Percentiles rank a stretch among this genome's conserved stretches.
These are phyloP conservation scores for Brassica incana DNA, from an alignment of 345 rosid species.

Conservation along the genomic window DNA sequence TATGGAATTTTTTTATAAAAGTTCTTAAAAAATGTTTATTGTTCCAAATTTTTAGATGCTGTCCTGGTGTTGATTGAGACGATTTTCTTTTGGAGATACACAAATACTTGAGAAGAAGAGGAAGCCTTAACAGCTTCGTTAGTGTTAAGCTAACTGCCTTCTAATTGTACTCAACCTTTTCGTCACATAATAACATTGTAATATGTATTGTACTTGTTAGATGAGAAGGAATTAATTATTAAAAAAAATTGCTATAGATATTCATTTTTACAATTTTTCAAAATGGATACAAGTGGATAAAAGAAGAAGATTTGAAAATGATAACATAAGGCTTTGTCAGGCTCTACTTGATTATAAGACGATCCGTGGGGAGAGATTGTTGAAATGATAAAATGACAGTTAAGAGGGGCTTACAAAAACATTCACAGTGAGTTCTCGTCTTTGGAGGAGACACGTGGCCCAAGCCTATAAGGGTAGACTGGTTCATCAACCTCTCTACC, in stretches of 20 bases:
- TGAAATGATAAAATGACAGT: slow-evolving; percentile 27
- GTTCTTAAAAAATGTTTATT: too few species aligned
- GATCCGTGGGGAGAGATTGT: slow-evolving; percentile 5
- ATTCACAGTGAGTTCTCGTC: slow-evolving; percentile 20
- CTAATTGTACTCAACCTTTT: not conserved
- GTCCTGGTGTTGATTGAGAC: not conserved
- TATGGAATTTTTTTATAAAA: too few species aligned
- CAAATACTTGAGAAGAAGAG: not conserved
- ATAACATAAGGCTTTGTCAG: slow-evolving; percentile 29
- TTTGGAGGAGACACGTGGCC: slow-evolving; percentile 34
- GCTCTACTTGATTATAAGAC: not conserved
- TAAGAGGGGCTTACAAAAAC: slow-evolving; percentile 14
- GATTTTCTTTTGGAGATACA: not conserved
- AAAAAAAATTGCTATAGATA: not conserved
- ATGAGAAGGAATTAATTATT: too few species aligned
- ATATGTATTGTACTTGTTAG: not conserved
- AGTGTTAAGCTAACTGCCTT: not conserved
- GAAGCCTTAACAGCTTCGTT: not conserved
- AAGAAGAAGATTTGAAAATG: slow-evolving; percentile 23
- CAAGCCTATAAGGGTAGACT: slow-evolving; percentile 18
- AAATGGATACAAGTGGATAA: slow-evolving; percentile 19
- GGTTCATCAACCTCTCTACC: slow-evolving; percentile 14
- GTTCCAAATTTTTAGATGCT: too few species aligned
- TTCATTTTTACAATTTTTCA: not conserved
- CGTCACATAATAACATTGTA: not conserved